Evolutionary conservation across 2,329 filamentous ascomycete genomes (phyloP), one percentile per base, ranked within the genome.

Genomic region (Fusarium robinianum): DNA sequence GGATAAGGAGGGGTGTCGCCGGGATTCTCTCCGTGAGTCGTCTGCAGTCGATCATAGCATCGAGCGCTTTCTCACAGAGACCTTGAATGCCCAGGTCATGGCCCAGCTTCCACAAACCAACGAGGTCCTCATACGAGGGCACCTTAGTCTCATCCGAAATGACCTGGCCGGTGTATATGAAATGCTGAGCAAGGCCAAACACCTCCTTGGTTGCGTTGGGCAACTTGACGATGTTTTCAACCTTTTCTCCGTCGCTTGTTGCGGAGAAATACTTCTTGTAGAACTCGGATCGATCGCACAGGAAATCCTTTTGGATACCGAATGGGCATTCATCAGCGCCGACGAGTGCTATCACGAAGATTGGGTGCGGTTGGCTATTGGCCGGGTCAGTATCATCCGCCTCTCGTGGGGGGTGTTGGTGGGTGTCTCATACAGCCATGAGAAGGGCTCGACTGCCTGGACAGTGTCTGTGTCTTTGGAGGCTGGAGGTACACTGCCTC

Each of bases 221-320:
- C 1, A 82, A 71, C 30, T 65, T 72, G 17, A 81, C 70, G 14
- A 81, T 61, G 24, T 74, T 65, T 58, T 81, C 79, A 7, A 81
- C 58, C 8, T 68, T 64, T 15, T 74, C 62, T 3, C 70, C 62
- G 11, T 53, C 47, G 10, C 57, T 47, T 21, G 62, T 58, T 23
- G 63, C 59, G 23, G 59, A 63, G 31, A 83, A 80, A 43, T 74
- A 66, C 3, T 68, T 60, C 5, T 67, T 67, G 54, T 78, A 83
- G 55, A 71, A 73, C 3, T 66, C 57, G 7, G 77, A 81, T 50
- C 74, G 75, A 19, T 73, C 67, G 49, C 76, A 79, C 16, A 83
- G 66, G 41, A 81, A 80, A 59, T 83, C 76, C 47, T 78, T 80
- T 48, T 82, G 80, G 9, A 83, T 72, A 8, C 75, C 78, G 53